Evolutionary conservation across 2,329 filamentous ascomycete genomes (phyloP).

Genomic region (Simplicillium aogashimaense): DNA sequence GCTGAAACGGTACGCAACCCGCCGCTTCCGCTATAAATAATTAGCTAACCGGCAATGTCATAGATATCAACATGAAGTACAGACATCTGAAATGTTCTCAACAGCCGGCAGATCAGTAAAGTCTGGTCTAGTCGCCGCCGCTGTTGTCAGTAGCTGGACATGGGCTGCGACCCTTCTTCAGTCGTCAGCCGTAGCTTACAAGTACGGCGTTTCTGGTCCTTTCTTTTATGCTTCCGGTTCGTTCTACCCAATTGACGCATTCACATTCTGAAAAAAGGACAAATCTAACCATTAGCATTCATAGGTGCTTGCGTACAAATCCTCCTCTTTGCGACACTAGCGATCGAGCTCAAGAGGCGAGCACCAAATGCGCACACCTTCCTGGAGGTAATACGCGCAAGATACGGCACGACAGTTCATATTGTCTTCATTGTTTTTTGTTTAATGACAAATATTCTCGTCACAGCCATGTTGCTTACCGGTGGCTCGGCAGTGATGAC

Average conservation of each 20-base stretch:
- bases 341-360: slow-evolving; percentile 79
- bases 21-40: no score
- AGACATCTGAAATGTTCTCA: slow-evolving; percentile 88
- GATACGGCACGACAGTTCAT: slow-evolving; percentile 65
- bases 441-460: slow-evolving; percentile 75
- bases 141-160: slow-evolving; percentile 89
- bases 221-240: slow-evolving; percentile 52
- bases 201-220: slow-evolving; percentile 57
- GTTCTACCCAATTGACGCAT: slow-evolving; percentile 35
- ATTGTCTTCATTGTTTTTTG: slow-evolving; percentile 75
- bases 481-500: slow-evolving; percentile 57
- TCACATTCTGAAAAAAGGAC: no score
- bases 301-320: slow-evolving; percentile 81
- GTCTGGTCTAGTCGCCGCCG: slow-evolving; percentile 76
- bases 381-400: slow-evolving; percentile 71
- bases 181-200: slow-evolving; percentile 71
- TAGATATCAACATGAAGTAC: slow-evolving; percentile 47
- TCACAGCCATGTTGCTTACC: slow-evolving; percentile 81
- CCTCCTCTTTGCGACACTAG: slow-evolving; percentile 79
- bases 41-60: no score
- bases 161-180: slow-evolving; percentile 82
- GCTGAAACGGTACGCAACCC: slow-evolving; percentile 39
- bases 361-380: slow-evolving; percentile 83
- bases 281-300: slow-evolving; percentile 16
- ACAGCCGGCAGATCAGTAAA: slow-evolving; percentile 84